Conservation (phyloP, 495 filamentous ascomycete species). For the Penicillium maclennaniae region DNA sequence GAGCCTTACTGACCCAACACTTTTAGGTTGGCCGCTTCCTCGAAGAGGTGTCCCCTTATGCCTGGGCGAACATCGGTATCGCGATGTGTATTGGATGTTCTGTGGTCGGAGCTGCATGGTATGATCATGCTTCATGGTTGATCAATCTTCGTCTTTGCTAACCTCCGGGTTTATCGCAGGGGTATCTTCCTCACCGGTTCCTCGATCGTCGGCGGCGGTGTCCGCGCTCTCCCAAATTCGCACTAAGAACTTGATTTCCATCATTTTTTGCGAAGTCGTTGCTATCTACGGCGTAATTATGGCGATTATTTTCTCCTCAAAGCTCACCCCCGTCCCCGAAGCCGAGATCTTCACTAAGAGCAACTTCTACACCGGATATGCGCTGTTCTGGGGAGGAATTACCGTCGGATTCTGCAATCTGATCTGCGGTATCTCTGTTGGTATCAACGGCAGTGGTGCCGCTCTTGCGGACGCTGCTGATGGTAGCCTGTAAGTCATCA, state of each 20-base stretch:
- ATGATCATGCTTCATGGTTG: conserved; percentile 26
- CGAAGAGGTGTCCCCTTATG: conserved; percentile 88
- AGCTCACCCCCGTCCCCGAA: conserved; percentile 56
- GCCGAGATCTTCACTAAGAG: conserved; percentile 56
- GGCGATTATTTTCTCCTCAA: conserved; percentile 94
- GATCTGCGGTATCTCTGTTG: conserved; percentile 93
- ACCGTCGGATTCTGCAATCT: conserved; percentile 94
- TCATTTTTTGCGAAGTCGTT: conserved; percentile 99
- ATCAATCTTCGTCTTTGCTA: conserved; percentile 12
- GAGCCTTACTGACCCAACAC: conserved; percentile 20
- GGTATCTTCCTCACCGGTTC: conserved; percentile 98
- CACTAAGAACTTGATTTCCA: conserved; percentile 98
- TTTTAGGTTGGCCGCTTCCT: conserved; percentile 86
- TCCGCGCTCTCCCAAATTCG: conserved; percentile 93
- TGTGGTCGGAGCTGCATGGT: conserved; percentile 97
- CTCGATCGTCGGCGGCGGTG: conserved; percentile 96
- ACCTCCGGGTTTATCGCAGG: conserved; percentile 51
- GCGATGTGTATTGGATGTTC: conserved; percentile 93
- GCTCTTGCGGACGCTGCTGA: conserved; percentile 96
- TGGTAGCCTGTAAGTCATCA: conserved; percentile 67
- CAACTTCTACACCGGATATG: conserved; percentile 93
- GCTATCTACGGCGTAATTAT: conserved; percentile 99
- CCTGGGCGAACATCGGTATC: conserved; percentile 89
- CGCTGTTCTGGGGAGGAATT: conserved; percentile 91
- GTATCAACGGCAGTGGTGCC: conserved; percentile 96